Percentiles rank a stretch among this genome's conserved stretches.
Conservation (phyloP, 495 filamentous ascomycete species). For the Pyrenula massariospora region DNA sequence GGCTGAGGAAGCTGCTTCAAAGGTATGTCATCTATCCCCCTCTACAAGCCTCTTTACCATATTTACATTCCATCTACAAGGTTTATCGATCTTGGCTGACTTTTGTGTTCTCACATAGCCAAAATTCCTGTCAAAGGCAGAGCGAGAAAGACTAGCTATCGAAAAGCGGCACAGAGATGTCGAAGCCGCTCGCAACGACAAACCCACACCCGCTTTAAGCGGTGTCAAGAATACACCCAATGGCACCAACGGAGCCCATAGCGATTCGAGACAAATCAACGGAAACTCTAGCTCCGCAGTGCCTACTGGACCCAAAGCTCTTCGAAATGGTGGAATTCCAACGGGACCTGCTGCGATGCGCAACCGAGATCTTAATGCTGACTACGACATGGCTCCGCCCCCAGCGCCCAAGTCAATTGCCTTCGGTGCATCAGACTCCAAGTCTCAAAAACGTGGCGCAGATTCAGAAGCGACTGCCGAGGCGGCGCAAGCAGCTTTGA, state of each 20-base stretch:
- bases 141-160: slow-evolving; percentile 74
- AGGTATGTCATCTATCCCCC: slow-evolving; percentile 32
- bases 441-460: slow-evolving; percentile 37
- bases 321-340: slow-evolving; percentile 46
- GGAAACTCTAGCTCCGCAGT: slow-evolving; percentile 23
- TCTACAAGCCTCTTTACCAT: neutral
- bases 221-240: slow-evolving; percentile 16
- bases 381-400: slow-evolving; percentile 42
- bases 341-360: slow-evolving; percentile 44
- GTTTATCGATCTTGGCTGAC: slow-evolving; percentile 1
- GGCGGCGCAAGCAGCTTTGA: slow-evolving; percentile 57
- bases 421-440: slow-evolving; percentile 21
- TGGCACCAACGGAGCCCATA: slow-evolving; percentile 12
- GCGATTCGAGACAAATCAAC: slow-evolving; percentile 14
- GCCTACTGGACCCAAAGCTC: slow-evolving; percentile 72
- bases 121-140: slow-evolving; percentile 81
- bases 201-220: slow-evolving; percentile 15
- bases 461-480: slow-evolving; percentile 41
- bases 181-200: slow-evolving; percentile 45
- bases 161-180: slow-evolving; percentile 82
- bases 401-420: slow-evolving; percentile 33
- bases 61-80: slow-evolving; percentile 6
- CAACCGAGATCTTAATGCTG: slow-evolving; percentile 25
- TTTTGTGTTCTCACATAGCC: slow-evolving; percentile 42
- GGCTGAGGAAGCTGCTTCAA: slow-evolving; percentile 63